phyloP scores from a whole-genome alignment of 768 basidiomycete species.

The Lepiota brunneoincarnata region DNA sequence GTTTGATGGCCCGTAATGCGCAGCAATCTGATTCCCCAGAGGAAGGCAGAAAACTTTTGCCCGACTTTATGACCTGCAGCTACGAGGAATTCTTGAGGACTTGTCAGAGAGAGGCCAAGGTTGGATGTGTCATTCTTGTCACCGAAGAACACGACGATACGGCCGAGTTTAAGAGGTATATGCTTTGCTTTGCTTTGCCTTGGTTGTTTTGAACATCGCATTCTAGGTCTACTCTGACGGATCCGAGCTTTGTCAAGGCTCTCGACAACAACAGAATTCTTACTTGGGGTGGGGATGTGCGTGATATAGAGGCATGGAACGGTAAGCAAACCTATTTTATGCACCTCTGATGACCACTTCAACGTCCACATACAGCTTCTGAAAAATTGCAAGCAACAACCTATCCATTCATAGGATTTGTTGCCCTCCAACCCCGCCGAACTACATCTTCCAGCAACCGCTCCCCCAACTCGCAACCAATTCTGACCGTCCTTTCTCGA shows the following conservation, averaged over 20 bases:
- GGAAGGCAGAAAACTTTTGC: conserved; percentile 52
- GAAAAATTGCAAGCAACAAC: conserved; percentile 85
- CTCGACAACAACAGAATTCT: conserved; percentile 74
- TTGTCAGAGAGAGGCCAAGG: conserved; percentile 68
- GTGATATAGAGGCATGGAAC: conserved; percentile 77
- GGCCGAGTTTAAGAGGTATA: conserved; percentile 80
- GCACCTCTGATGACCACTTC: conserved; percentile 9
- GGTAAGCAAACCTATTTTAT: conserved; percentile 29
- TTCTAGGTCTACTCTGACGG: conserved; percentile 68
- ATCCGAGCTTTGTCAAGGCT: conserved; percentile 63
- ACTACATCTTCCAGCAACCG: conserved; percentile 33
- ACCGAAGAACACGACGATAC: conserved; percentile 92
- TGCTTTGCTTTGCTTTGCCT: background rate
- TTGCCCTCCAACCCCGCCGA: conserved; percentile 79
- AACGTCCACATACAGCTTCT: conserved; percentile 29
- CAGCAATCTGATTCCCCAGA: conserved; percentile 22
- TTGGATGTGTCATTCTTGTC: conserved; percentile 80
- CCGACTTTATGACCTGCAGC: conserved; percentile 76
- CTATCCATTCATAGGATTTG: conserved; percentile 90
- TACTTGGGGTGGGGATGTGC: conserved; percentile 92
- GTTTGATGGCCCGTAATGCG: conserved; percentile 32
- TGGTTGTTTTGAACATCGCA: background rate
- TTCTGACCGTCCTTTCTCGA: conserved; percentile 81
- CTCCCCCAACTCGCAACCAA: conserved; percentile 34
- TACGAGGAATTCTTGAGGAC: conserved; percentile 77